These are phyloP conservation scores for Persicaria tinctoria DNA, from an alignment of 148 eudicot genomes.

Conservation along the genomic window DNA sequence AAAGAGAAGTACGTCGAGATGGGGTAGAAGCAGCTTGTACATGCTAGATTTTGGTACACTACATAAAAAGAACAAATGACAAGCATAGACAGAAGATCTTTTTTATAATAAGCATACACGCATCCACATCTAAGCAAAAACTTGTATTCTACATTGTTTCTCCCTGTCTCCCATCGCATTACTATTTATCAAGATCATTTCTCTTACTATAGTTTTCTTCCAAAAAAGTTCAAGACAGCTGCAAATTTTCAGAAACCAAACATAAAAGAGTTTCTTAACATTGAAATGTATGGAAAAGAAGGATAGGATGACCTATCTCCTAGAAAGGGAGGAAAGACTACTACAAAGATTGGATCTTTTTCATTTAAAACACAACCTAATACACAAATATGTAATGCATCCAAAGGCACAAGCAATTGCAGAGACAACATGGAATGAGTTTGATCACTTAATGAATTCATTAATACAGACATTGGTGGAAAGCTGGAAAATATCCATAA, in stretches of 20 bases:
- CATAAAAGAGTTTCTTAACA: not conserved
- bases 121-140: not conserved
- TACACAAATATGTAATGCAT: not conserved
- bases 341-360: not conserved
- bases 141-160: too few relatives aligned
- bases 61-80: constrained; percentile 18
- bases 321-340: not conserved
- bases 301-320: not conserved
- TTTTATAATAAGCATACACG: not conserved
- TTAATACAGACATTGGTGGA: not conserved
- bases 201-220: not conserved
- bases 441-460: not conserved
- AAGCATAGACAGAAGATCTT: constrained; percentile 10
- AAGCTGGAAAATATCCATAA: not conserved
- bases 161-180: not conserved
- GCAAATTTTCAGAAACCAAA: not conserved
- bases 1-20: constrained; percentile 81
- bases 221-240: not conserved
- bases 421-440: not conserved
- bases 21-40: constrained; percentile 81
- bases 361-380: not conserved
- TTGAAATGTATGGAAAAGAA: not conserved
- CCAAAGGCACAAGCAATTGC: not conserved
- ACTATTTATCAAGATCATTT: not conserved
- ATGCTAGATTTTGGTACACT: constrained; percentile 78